phyloP scores from a whole-genome alignment of 768 basidiomycete genomes.

The Leccinum subtestaceum region DNA sequence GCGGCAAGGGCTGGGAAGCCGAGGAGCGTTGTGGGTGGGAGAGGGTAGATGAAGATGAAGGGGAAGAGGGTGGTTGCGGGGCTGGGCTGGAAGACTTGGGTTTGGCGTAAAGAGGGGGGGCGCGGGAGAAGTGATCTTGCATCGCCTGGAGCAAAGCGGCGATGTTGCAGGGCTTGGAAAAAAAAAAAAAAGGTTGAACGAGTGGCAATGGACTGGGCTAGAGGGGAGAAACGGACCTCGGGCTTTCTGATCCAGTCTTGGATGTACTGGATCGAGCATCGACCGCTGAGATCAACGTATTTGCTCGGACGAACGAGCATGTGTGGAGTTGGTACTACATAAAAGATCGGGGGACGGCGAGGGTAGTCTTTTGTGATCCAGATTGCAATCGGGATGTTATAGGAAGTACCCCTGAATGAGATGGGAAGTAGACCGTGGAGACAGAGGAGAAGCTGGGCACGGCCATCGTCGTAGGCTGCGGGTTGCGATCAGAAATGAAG shows the following conservation, averaged over 20 bases:
- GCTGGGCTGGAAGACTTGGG: slow-evolving; percentile 41
- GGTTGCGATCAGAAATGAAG: slow-evolving; percentile 2
- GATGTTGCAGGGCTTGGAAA: slow-evolving; percentile 70
- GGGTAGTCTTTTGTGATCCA: slow-evolving; percentile 91
- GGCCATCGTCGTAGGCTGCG: slow-evolving; percentile 90
- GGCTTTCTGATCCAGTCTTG: slow-evolving; percentile 77
- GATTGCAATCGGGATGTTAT: slow-evolving; percentile 91
- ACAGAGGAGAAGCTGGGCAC: slow-evolving; percentile 87
- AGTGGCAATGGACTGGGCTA: slow-evolving; percentile 3
- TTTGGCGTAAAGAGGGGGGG: slow-evolving; percentile 89
- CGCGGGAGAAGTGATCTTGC: slow-evolving; percentile 76
- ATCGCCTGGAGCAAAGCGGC: slow-evolving; percentile 70
- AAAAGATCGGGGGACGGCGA: slow-evolving; percentile 73
- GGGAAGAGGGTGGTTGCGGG: slow-evolving; percentile 20
- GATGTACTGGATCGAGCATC: slow-evolving; percentile 66
- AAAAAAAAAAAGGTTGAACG: background rate
- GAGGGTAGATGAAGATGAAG: slow-evolving; percentile 10
- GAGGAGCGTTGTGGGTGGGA: slow-evolving; percentile 19
- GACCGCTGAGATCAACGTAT: slow-evolving; percentile 78
- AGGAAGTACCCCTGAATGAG: slow-evolving; percentile 64
- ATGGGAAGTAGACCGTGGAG: slow-evolving; percentile 92
- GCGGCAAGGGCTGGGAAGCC: slow-evolving; percentile 20
- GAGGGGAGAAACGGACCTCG: slow-evolving; percentile 40
- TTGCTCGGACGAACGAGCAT: slow-evolving; percentile 83
- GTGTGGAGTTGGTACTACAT: slow-evolving; percentile 87